Conservation (phyloP, 1,284 basidiomycete genomes). For the Trichosporon ovoides region DNA sequence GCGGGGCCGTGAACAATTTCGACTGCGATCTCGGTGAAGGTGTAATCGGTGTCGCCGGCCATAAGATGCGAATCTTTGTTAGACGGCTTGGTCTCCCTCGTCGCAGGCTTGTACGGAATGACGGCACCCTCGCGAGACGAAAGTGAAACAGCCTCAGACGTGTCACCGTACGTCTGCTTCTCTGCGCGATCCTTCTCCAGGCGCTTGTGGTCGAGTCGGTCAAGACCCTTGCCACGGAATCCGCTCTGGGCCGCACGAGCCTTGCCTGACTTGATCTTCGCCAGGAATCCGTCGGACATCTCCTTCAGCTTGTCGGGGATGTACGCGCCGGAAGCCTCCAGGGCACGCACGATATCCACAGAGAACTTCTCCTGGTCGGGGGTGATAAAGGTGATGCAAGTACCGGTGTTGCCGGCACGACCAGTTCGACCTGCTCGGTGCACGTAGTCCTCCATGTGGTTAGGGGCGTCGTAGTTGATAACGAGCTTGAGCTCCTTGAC, state of each 20-base stretch:
- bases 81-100: conserved; percentile 37
- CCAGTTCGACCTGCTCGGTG: conserved; percentile 98
- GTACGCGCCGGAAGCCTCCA: conserved; percentile 85
- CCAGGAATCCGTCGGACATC: conserved; percentile 86
- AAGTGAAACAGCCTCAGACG: conserved; percentile 54
- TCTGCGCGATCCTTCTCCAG: conserved; percentile 89
- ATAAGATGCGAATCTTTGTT: conserved; percentile 24
- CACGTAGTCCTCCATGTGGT: conserved; percentile 99
- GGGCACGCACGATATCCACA: conserved; percentile 88
- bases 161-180: conserved; percentile 84
- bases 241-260: conserved; percentile 88
- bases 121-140: conserved; percentile 50
- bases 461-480: conserved; percentile 96
- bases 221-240: conserved; percentile 95
- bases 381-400: conserved; percentile 96
- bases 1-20: conserved; percentile 92
- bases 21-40: conserved; percentile 88
- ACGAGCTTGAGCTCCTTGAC: conserved; percentile 99
- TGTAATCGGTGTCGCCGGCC: conserved; percentile 65
- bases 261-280: conserved; percentile 89
- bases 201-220: conserved; percentile 88
- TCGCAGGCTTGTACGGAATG: conserved; percentile 45
- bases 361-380: conserved; percentile 97
- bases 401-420: conserved; percentile 94
- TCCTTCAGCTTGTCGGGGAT: conserved; percentile 85